Conservation (phyloP, 2,329 filamentous ascomycete genomes). For the Graphilbum fragrans region DNA sequence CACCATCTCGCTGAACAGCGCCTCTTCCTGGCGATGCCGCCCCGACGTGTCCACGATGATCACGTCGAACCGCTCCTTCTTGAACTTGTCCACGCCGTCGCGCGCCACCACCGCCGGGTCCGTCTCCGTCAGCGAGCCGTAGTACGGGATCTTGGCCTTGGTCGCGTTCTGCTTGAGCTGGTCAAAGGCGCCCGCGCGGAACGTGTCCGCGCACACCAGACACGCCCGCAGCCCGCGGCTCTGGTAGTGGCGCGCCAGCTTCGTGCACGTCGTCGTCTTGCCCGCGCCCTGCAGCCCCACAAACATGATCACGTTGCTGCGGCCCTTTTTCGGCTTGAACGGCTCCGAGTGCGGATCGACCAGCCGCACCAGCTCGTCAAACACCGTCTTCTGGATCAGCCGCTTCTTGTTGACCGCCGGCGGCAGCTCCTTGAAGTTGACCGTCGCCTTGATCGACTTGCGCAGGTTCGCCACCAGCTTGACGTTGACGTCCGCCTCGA, state of each 20-base stretch:
- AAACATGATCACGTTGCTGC: constrained; percentile 97
- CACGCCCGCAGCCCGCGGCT: constrained; percentile 86
- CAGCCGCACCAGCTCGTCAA: constrained; percentile 89
- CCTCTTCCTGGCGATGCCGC: constrained; percentile 86
- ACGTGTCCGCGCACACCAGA: constrained; percentile 94
- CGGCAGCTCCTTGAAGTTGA: constrained; percentile 91
- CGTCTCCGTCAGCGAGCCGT: constrained; percentile 89
- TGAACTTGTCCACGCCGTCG: constrained; percentile 98
- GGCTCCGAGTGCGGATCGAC: constrained; percentile 92
- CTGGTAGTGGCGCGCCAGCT: constrained; percentile 89
- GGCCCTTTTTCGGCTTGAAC: constrained; percentile 95
- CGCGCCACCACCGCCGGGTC: constrained; percentile 86
- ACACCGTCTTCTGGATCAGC: constrained; percentile 93
- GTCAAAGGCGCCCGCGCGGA: constrained; percentile 95
- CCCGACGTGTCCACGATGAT: constrained; percentile 98
- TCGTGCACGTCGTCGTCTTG: constrained; percentile 97
- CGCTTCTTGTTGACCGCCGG: constrained; percentile 96
- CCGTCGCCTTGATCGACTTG: constrained; percentile 79
- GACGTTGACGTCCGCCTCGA: constrained; percentile 96
- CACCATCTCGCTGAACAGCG: constrained; percentile 93
- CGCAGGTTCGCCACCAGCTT: constrained; percentile 82
- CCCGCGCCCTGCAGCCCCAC: constrained; percentile 94
- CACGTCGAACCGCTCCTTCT: constrained; percentile 95
- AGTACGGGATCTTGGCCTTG: constrained; percentile 98
- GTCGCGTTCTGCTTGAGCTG: constrained; percentile 98